These are phyloP conservation scores for Falciphora oryzae DNA, from an alignment of 2,329 filamentous ascomycete genomes.

Conservation along the genomic window DNA sequence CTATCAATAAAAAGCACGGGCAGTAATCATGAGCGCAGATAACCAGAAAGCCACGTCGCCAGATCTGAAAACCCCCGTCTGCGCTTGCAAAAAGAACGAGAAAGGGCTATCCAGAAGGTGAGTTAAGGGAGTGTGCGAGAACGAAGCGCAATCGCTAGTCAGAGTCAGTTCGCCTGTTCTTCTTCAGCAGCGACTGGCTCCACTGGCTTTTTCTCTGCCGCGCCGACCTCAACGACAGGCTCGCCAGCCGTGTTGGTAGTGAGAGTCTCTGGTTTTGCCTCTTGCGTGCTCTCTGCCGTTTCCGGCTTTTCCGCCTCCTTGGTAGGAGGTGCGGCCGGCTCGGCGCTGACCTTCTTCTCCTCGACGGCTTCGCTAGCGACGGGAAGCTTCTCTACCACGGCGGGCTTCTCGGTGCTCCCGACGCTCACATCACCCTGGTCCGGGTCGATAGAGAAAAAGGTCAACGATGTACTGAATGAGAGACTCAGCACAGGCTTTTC, in stretches of 20 bases:
- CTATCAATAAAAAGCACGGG: neutral
- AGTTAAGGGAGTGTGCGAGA: neutral
- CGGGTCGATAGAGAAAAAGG: conserved; percentile 46
- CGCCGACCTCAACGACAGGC: conserved; percentile 9
- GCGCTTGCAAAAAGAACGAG: neutral
- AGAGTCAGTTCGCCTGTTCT: conserved; percentile 5
- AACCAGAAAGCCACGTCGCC: neutral
- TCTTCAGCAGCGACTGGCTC: conserved; percentile 9
- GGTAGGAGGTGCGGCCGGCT: neutral
- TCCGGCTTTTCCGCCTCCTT: conserved; percentile 9
- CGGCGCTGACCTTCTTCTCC: conserved; percentile 12
- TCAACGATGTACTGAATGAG: conserved; percentile 41
- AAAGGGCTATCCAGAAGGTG: neutral
- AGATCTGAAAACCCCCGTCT: neutral
- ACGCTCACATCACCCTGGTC: conserved; percentile 41
- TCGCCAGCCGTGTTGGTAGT: conserved; percentile 15
- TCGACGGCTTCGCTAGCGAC: conserved; percentile 9
- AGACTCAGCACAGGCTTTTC: conserved; percentile 34
- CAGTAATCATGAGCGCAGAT: neutral
- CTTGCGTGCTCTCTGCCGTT: neutral
- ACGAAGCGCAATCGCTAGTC: neutral
- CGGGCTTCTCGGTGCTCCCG: conserved; percentile 14
- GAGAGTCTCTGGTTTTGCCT: conserved; percentile 14
- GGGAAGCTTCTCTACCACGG: neutral
- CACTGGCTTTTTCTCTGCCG: conserved; percentile 9